phyloP scores from a whole-genome alignment of 306 rosid species.

The Inga leiocalycina region DNA sequence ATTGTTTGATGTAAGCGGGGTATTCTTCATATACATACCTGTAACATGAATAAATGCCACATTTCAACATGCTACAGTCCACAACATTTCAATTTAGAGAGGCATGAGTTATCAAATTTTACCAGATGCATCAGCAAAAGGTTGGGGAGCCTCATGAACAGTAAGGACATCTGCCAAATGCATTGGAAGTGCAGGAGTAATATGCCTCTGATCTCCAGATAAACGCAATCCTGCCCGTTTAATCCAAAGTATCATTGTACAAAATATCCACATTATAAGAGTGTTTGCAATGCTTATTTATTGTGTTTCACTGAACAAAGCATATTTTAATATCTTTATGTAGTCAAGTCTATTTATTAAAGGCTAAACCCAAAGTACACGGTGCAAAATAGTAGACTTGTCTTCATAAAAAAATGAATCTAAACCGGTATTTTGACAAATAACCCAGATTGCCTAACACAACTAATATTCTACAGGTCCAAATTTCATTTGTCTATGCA shows the following conservation, averaged over 20 bases:
- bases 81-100: conserved; percentile 21
- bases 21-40: conserved; percentile 73
- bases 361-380: conserved; percentile 7
- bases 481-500: neutral
- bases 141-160: conserved; percentile 59
- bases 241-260: conserved; percentile 21
- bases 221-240: conserved; percentile 63
- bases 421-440: neutral
- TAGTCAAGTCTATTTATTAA: neutral
- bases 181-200: conserved; percentile 73
- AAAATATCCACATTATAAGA: conserved; percentile 16
- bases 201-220: conserved; percentile 80
- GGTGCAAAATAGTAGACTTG: neutral
- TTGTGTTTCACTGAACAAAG: conserved; percentile 21
- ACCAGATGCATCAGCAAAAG: conserved; percentile 64
- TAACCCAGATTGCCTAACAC: conserved; percentile 9
- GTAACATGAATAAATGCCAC: conserved; percentile 32
- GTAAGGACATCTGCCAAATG: conserved; percentile 80
- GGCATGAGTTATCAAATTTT: conserved; percentile 40
- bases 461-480: neutral
- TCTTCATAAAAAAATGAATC: neutral
- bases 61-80: conserved; percentile 17
- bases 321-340: neutral
- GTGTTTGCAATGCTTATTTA: neutral
- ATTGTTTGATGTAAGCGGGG: conserved; percentile 61